Conservation (phyloP, 176 grass and related monocot genomes). For the Oryza meyeriana region DNA sequence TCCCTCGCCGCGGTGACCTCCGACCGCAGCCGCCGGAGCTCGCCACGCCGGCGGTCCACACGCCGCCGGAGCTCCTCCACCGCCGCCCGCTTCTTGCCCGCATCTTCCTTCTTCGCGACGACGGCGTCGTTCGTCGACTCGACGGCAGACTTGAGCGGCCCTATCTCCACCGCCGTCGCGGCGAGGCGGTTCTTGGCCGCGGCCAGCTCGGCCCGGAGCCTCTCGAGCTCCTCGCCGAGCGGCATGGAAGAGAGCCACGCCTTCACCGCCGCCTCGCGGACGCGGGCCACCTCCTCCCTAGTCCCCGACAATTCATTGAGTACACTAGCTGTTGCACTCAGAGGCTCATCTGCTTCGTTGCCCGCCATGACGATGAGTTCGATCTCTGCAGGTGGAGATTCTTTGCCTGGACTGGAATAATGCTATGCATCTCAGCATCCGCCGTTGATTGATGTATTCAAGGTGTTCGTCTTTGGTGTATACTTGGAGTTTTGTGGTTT, state of each 20-base stretch:
- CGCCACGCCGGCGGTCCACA: background rate
- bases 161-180: slow-evolving; percentile 22
- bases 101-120: slow-evolving; percentile 25
- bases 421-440: background rate
- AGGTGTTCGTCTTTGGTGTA: slow-evolving; percentile 1
- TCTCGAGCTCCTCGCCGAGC: slow-evolving; percentile 38
- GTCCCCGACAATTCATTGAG: slow-evolving; percentile 7
- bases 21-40: slow-evolving; percentile 19
- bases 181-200: slow-evolving; percentile 36
- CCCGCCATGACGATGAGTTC: background rate
- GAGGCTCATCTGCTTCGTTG: background rate
- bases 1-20: slow-evolving; percentile 20
- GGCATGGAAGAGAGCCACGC: slow-evolving; percentile 34
- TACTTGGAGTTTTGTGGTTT: background rate
- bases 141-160: slow-evolving; percentile 29
- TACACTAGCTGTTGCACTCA: background rate
- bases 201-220: slow-evolving; percentile 29
- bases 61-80: slow-evolving; percentile 26
- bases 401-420: background rate
- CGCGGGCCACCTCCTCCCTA: slow-evolving; percentile 35
- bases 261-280: slow-evolving; percentile 22
- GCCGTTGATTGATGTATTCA: background rate
- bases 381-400: background rate
- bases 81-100: slow-evolving; percentile 1
- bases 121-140: slow-evolving; percentile 30